A percentile compares a stretch with the other conserved stretches of the same genome.
Evolutionary conservation across 169 alveolate genomes (phyloP).

Genomic region (Plasmodium coatneyi): DNA sequence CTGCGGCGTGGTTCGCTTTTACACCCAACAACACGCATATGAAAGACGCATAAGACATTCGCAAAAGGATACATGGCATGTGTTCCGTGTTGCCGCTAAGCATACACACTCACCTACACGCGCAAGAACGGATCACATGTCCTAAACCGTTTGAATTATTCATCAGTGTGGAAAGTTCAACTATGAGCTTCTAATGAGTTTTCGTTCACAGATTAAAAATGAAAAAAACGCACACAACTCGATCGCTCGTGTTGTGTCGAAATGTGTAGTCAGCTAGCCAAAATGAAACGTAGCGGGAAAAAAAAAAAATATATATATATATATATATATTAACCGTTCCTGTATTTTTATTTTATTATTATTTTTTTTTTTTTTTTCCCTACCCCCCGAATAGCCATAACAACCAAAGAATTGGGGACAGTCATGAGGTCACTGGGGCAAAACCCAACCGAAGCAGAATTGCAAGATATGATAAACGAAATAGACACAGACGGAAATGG

Average conservation of each 20-base stretch:
- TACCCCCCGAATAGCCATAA: conserved; percentile 87
- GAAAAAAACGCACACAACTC: neutral
- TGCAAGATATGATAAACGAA: conserved; percentile 95
- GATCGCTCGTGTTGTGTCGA: neutral
- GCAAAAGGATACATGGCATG: neutral
- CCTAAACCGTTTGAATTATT: neutral
- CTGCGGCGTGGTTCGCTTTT: neutral
- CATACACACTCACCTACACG: neutral
- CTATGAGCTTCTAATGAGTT: conserved; percentile 9
- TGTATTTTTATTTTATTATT: neutral
- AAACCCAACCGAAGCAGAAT: conserved; percentile 98
- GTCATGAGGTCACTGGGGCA: conserved; percentile 97
- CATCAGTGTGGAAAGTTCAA: neutral
- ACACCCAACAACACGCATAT: neutral
- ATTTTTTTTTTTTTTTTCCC: conserved; percentile 6
- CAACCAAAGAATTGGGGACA: conserved; percentile 96
- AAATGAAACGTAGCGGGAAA: neutral
- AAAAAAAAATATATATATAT: neutral
- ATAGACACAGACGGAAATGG: conserved; percentile 96
- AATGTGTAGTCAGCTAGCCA: neutral
- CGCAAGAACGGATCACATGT: neutral
- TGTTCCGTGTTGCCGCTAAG: neutral
- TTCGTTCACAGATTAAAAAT: neutral
- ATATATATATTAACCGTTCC: neutral
- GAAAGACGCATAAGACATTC: conserved; percentile 1